These are phyloP conservation scores for Salisapilia sapeloensis DNA, from an alignment of 352 stramenopile genomes.

Conservation along the genomic window DNA sequence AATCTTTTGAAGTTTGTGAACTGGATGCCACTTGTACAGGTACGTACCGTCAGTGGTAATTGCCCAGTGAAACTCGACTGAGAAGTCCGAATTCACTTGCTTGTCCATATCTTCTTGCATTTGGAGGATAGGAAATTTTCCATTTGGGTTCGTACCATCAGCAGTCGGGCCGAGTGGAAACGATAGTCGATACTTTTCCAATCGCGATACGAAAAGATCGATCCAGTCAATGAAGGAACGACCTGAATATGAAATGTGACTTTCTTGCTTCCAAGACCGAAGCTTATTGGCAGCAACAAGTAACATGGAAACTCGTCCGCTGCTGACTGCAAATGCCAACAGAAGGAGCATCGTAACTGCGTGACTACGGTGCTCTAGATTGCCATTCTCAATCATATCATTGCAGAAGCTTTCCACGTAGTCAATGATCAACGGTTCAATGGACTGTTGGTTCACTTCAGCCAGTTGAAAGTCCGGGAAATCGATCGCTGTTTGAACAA, in stretches of 20 bases:
- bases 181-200: conserved; percentile 38
- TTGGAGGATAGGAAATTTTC: conserved; percentile 4
- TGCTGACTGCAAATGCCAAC: conserved; percentile 34
- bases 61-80: conserved; percentile 2
- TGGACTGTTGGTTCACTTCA: conserved; percentile 3
- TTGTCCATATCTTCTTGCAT: no score
- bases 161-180: conserved; percentile 23
- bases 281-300: conserved; percentile 29
- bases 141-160: background rate
- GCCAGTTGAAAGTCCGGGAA: conserved; percentile 34
- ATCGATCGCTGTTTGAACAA: conserved; percentile 38
- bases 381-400: conserved; percentile 8
- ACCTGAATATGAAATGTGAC: background rate
- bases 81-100: no score
- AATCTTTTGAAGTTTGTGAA: conserved; percentile 31
- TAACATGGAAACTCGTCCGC: conserved; percentile 22
- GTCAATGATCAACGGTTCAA: conserved; percentile 17
- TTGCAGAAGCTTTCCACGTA: conserved; percentile 33
- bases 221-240: conserved; percentile 21
- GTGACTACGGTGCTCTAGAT: conserved; percentile 7
- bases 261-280: background rate
- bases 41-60: conserved; percentile 52
- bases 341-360: conserved; percentile 24
- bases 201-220: conserved; percentile 11
- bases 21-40: conserved; percentile 33